A percentile compares a stretch with the other conserved stretches of the same genome.
phyloP scores from a whole-genome alignment of 2,329 filamentous ascomycete species.

The Thermoascus crustaceus region DNA sequence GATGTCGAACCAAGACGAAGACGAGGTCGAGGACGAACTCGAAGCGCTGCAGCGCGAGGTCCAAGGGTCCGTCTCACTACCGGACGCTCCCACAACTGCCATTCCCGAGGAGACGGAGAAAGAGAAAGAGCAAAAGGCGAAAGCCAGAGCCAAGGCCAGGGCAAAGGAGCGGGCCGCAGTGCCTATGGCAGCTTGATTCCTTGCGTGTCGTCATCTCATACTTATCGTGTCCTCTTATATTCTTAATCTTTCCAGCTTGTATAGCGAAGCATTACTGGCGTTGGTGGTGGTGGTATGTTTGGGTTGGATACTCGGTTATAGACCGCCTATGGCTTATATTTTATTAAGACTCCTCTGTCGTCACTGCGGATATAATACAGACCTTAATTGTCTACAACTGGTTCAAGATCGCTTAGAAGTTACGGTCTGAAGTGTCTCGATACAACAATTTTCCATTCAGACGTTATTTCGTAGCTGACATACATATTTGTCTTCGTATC shows the following conservation, averaged over 20 bases:
- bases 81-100: slow-evolving; percentile 30
- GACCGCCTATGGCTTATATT: slow-evolving; percentile 10
- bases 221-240: not conserved
- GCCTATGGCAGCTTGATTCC: slow-evolving; percentile 17
- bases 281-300: slow-evolving; percentile 3
- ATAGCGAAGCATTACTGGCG: slow-evolving; percentile 8
- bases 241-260: slow-evolving; percentile 1
- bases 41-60: slow-evolving; percentile 67
- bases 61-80: slow-evolving; percentile 26
- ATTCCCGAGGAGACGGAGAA: slow-evolving; percentile 21
- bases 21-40: slow-evolving; percentile 94
- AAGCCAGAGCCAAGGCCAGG: slow-evolving; percentile 24
- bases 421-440: too few species aligned
- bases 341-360: slow-evolving; percentile 3
- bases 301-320: slow-evolving; percentile 3
- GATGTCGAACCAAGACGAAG: slow-evolving; percentile 91
- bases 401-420: too few species aligned
- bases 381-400: too few species aligned
- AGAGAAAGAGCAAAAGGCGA: slow-evolving; percentile 22
- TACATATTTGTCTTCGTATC: too few species aligned
- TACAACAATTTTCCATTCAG: too few species aligned
- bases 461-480: too few species aligned
- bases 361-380: not conserved
- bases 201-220: not conserved
- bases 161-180: slow-evolving; percentile 19